Conservation (phyloP, 2,329 filamentous ascomycete species). For the Phaeosphaeriaceae sp. region DNA sequence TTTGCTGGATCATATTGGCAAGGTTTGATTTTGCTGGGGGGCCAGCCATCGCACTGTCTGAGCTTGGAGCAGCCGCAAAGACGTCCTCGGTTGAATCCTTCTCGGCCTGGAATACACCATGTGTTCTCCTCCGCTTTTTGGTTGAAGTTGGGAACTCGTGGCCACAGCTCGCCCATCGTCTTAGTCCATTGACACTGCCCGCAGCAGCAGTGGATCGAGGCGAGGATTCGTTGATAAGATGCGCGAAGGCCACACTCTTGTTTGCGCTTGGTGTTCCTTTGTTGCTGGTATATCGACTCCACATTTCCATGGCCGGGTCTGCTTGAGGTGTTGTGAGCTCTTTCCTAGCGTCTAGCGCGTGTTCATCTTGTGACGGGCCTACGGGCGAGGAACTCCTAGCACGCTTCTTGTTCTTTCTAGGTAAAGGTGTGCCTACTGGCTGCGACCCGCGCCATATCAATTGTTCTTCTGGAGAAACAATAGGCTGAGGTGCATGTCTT, state of each 20-base stretch:
- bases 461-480: conserved; percentile 65
- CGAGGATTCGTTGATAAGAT: conserved; percentile 55
- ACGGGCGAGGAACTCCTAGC: conserved; percentile 56
- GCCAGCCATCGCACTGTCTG: conserved; percentile 36
- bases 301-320: conserved; percentile 56
- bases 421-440: conserved; percentile 51
- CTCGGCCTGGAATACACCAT: conserved; percentile 40
- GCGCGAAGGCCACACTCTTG: conserved; percentile 50
- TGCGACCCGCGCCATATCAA: conserved; percentile 63
- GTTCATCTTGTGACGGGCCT: conserved; percentile 48
- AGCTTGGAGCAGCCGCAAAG: conserved; percentile 38
- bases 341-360: conserved; percentile 31
- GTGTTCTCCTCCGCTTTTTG: conserved; percentile 51
- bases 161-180: conserved; percentile 59
- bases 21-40: conserved; percentile 36
- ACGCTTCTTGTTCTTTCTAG: conserved; percentile 52
- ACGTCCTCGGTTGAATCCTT: conserved; percentile 34
- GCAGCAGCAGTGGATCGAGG: conserved; percentile 53
- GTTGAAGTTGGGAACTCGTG: conserved; percentile 54
- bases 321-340: conserved; percentile 52
- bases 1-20: conserved; percentile 49
- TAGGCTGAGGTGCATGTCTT: conserved; percentile 54
- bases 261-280: conserved; percentile 45
- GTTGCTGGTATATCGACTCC: conserved; percentile 53
- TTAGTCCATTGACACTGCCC: conserved; percentile 54